Conservation (phyloP, 108 stramenopile genomes). For the Skeletonema tropicum region DNA sequence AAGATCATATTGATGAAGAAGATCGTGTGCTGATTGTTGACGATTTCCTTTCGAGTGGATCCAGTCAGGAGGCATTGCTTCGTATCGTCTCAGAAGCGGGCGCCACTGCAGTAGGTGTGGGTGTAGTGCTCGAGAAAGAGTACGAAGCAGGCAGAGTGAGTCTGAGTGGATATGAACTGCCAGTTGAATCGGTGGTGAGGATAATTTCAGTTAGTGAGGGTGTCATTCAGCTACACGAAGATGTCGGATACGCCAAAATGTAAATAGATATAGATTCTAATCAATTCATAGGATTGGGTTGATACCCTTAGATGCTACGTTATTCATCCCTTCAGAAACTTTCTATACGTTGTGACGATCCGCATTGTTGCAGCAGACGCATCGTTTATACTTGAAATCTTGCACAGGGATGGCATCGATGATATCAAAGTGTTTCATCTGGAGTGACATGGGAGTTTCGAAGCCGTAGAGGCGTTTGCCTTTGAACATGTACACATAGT, state of each 20-base stretch:
- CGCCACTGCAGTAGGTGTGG: slow-evolving; percentile 82
- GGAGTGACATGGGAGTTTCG: background rate
- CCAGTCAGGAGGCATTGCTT: slow-evolving; percentile 85
- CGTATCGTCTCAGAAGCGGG: slow-evolving; percentile 81
- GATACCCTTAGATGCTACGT: too few relatives aligned
- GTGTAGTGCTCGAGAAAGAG: slow-evolving; percentile 82
- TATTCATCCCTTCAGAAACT: too few relatives aligned
- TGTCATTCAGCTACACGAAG: slow-evolving; percentile 75
- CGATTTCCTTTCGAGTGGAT: slow-evolving; percentile 88
- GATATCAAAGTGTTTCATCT: background rate
- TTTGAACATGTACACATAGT: background rate
- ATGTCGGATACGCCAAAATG: slow-evolving; percentile 73
- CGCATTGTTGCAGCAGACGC: background rate
- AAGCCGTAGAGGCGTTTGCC: background rate
- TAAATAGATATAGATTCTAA: background rate
- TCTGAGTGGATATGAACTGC: slow-evolving; percentile 78
- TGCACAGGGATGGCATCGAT: background rate
- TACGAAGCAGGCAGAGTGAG: slow-evolving; percentile 82
- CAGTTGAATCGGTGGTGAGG: slow-evolving; percentile 70
- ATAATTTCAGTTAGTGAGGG: slow-evolving; percentile 77
- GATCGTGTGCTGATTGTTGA: slow-evolving; percentile 90
- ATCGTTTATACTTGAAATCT: background rate
- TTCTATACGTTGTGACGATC: background rate
- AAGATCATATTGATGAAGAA: slow-evolving; percentile 68
- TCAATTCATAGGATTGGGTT: background rate